Conservation (phyloP, 202 grass and related monocot genomes). For the Saccharum hybrid region DNA sequence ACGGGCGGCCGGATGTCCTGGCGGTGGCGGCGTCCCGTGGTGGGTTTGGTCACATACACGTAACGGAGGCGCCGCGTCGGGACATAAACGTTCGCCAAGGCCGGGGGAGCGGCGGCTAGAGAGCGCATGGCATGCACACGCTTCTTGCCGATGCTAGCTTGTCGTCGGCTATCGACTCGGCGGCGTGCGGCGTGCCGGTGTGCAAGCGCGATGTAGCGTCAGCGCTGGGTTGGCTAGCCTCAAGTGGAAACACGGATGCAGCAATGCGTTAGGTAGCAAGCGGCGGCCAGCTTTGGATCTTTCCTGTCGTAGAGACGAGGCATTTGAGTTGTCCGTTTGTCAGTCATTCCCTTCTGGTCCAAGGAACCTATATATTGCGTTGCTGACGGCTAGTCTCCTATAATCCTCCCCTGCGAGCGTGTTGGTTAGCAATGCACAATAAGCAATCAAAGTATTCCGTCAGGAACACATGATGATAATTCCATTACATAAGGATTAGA, state of each 20-base stretch:
- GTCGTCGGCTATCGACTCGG: too few relatives aligned
- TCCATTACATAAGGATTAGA: not conserved
- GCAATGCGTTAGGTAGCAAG: not conserved
- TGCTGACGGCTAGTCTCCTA: not conserved
- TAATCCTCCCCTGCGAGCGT: not conserved
- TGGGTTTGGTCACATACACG: not conserved
- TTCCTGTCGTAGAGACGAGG: not conserved
- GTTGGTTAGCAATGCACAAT: not conserved
- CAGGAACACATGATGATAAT: not conserved
- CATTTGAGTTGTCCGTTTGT: not conserved
- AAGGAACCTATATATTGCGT: not conserved
- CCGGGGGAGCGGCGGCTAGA: too few relatives aligned
- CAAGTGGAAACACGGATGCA: not conserved
- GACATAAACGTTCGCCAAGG: too few relatives aligned
- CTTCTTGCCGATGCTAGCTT: too few relatives aligned
- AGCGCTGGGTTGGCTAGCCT: too few relatives aligned
- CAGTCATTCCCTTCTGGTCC: not conserved
- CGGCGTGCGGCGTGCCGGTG: too few relatives aligned
- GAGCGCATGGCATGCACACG: too few relatives aligned
- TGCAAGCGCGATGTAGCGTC: too few relatives aligned
- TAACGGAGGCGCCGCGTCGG: not conserved
- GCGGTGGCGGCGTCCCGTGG: not conserved
- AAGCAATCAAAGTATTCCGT: not conserved
- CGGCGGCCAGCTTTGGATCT: slow-evolving; percentile 1
- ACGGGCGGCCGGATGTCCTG: not conserved